phyloP scores from a whole-genome alignment of 1,139 yeast genomes.

The Debaryomyces robertsiae region DNA sequence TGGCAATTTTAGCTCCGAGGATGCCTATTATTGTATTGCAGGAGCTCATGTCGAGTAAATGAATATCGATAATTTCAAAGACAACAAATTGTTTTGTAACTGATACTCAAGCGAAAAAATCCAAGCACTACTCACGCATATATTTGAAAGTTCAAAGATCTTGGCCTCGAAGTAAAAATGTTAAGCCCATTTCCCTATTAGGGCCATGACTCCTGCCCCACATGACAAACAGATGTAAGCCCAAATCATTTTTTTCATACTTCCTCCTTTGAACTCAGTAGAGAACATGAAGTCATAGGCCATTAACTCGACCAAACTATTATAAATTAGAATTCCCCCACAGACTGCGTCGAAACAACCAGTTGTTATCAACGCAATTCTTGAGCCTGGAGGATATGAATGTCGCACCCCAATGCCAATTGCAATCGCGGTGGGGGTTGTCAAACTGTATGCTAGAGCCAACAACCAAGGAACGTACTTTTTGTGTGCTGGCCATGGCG shows the following conservation, averaged over 20 bases:
- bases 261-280: slow-evolving; percentile 53
- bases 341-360: slow-evolving; percentile 85
- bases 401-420: slow-evolving; percentile 83
- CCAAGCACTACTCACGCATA: too few species aligned
- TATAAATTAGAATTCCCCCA: slow-evolving; percentile 81
- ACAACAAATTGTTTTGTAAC: too few species aligned
- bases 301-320: slow-evolving; percentile 85
- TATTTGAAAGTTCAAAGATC: too few species aligned
- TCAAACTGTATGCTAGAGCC: slow-evolving; percentile 62
- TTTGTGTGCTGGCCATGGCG: slow-evolving; percentile 60
- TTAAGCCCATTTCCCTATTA: slow-evolving; percentile 88
- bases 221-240: slow-evolving; percentile 52
- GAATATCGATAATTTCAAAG: too few species aligned
- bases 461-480: slow-evolving; percentile 59
- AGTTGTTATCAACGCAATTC: slow-evolving; percentile 65
- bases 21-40: too few species aligned
- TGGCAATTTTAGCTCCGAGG: too few species aligned
- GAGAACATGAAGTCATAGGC: slow-evolving; percentile 85
- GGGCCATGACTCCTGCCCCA: slow-evolving; percentile 85
- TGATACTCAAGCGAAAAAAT: too few species aligned
- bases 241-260: slow-evolving; percentile 40
- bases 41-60: too few species aligned
- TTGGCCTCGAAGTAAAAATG: background rate
- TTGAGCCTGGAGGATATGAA: slow-evolving; percentile 61
- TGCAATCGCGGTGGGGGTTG: slow-evolving; percentile 84